Percentiles rank a stretch among this genome's conserved stretches.
Conservation (phyloP, 139 green algal genomes). For the Coelastrella sp. region DNA sequence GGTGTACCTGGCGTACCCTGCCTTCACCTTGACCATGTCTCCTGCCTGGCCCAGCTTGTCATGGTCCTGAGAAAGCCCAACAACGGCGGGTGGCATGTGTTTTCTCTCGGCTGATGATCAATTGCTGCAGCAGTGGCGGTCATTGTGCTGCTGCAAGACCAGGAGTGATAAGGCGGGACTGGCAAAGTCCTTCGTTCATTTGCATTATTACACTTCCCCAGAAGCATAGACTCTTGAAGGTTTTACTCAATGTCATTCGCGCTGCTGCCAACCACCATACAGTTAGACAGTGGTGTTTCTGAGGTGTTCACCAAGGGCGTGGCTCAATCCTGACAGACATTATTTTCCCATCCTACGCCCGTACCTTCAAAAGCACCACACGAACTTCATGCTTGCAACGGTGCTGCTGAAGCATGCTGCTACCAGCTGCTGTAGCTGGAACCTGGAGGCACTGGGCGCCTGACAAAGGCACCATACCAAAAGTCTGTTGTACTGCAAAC, state of each 20-base stretch:
- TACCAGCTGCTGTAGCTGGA: not conserved
- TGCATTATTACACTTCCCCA: no score
- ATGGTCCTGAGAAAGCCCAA: constrained; percentile 11
- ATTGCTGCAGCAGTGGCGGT: not conserved
- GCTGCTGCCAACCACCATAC: no score
- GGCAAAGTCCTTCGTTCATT: no score
- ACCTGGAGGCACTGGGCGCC: not conserved
- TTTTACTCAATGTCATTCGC: no score
- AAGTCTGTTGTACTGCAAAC: not conserved
- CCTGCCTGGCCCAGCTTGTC: constrained; percentile 14
- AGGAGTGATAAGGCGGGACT: not conserved
- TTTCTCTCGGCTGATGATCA: not conserved
- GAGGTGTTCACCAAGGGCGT: not conserved
- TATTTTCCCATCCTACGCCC: not conserved
- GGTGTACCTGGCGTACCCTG: constrained; percentile 24
- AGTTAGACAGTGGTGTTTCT: no score
- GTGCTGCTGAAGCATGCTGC: constrained; percentile 16
- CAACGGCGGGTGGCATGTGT: not conserved
- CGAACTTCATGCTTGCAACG: constrained; percentile 41
- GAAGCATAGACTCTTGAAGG: no score
- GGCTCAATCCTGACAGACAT: not conserved
- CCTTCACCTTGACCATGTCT: constrained; percentile 19
- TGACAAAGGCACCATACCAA: not conserved
- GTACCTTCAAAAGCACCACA: constrained; percentile 43
- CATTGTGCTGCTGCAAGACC: not conserved